Base-by-base conservation (phyloP, 768 basidiomycete species). In the Russula emetica region DNA sequence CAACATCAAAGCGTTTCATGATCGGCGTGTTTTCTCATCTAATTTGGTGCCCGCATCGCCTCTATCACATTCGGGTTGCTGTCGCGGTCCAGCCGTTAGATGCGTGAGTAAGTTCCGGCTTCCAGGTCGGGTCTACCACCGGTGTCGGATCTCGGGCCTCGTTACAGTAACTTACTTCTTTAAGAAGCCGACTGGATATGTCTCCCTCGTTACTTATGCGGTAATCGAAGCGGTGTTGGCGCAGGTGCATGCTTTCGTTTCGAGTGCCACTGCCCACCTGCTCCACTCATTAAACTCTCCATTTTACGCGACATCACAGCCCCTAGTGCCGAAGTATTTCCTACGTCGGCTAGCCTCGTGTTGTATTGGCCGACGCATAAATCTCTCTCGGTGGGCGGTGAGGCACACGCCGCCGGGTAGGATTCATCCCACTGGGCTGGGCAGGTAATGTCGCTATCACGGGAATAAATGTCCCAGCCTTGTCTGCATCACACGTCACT, bases 11-110 rank as follows among this genome's bases (percentile, higher is more conserved):
- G 0, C 28, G 42, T 40, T 54, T 59, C 58, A 47, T 59, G 62
- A 63, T 63, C 45, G 53, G 40, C 63, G 20, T 36, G 38, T 36
- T 36, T 36, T 36, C 13, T 16, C 1, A 42, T 55, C 58, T 34
- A 40, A 60, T 55, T 24, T 42, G 47, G 63, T 60, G 45, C 30
- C 16, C 22, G 45, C 30, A 60, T 64, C 63, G 53, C 63, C 63
- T 64, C 63, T 55, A n/a, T 59, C 30, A 6, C 20, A 26, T 58
- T 30, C 30, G 26, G 32, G 13, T 24, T 34, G 30, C 22, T 52
- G 30, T 54, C 38, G 5, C 10, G 28, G 8, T 45, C 60, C 38
- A 58, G 44, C 32, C 51, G 36, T 44, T 34, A 10, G 14, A 34
- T 34, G 55, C 61, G 36, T 24, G 49, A 28, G 24, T 26, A 63